Base-by-base conservation (phyloP, 139 green algal genomes). In the Desmodesmus armatus region DNA sequence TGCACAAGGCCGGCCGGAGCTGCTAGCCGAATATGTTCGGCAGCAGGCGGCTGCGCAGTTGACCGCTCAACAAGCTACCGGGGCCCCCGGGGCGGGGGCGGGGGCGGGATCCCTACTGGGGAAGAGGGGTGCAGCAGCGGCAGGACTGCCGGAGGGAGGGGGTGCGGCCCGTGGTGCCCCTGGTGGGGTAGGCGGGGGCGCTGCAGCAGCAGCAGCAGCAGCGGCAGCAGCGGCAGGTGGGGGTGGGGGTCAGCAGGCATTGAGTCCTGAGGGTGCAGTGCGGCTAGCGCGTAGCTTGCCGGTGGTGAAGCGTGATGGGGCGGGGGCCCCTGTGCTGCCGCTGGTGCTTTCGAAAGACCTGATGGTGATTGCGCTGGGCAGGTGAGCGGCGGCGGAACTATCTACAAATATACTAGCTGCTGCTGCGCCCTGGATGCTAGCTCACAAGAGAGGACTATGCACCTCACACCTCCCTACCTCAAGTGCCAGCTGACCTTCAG, bases 71-170 rank as follows among this genome's bases (percentile, higher is more conserved):
- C 33, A 49, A 81, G 74, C 73, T 67, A 47, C 71, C 62, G 71
- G 15, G 9, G 35, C 53, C 39, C 27, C 76, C 71, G 35, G 66
- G 33, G 51, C 51, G 17, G 69, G 5, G 17, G 39, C 13, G 7
- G 5, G 11, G 40, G n/a, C 9, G 13, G 40, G 63, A 37, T 55
- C 71, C 9, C 27, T 69, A 33, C 37, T 72, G 7, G 76, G 76
- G 21, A 82, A 82, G 55, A 33, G 76, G 2, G 35, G 51, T 60
- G 76, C 76, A 5, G 53, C 76, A 43, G 63, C 41, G 60, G 76
- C 76, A 27, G 76, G 76, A 17, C 55, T 82, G 3, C 35, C 31
- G 11, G 31, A 47, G 39, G 73, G 13, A 40, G 35, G 21, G 23
- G 69, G 39, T 27, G 40, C 39, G 19, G 69, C 19, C 60, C 15